Percentiles rank a stretch among this genome's conserved stretches.
phyloP scores from a whole-genome alignment of 2,329 filamentous ascomycete species.

The Colletotrichum truncatum region DNA sequence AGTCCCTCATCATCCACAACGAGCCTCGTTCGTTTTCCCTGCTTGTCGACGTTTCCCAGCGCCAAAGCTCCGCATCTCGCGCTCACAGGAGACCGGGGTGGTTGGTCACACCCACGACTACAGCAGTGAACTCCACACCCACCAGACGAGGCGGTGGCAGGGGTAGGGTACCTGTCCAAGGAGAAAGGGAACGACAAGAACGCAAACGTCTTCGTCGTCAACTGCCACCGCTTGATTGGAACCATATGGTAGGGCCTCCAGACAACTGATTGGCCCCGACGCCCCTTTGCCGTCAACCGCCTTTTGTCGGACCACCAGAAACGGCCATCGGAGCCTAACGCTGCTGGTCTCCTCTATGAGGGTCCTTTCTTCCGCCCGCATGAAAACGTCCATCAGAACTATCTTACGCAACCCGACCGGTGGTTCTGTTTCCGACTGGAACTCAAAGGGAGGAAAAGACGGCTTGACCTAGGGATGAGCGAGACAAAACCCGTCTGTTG shows the following conservation, averaged over 20 bases:
- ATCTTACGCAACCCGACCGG: conserved; percentile 22
- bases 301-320: conserved; percentile 29
- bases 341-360: conserved; percentile 16
- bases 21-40: conserved; percentile 27
- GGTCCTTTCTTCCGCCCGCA: conserved; percentile 18
- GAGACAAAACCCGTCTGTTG: not conserved
- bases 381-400: conserved; percentile 17
- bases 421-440: conserved; percentile 19
- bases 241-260: conserved; percentile 7
- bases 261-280: conserved; percentile 20
- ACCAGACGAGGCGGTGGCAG: conserved; percentile 27
- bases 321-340: conserved; percentile 28
- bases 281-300: conserved; percentile 26
- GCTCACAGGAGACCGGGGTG: conserved; percentile 4
- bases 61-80: conserved; percentile 21
- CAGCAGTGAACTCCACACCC: conserved; percentile 28
- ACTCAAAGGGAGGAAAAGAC: conserved; percentile 15
- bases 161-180: conserved; percentile 12
- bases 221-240: conserved; percentile 20
- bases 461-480: not conserved
- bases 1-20: conserved; percentile 24
- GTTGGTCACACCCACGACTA: conserved; percentile 26
- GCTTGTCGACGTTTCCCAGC: conserved; percentile 13
- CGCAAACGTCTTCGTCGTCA: conserved; percentile 15
- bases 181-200: conserved; percentile 15